These are phyloP conservation scores for Cyclospora cayetanensis DNA, from an alignment of 169 alveolate genomes.

Conservation along the genomic window DNA sequence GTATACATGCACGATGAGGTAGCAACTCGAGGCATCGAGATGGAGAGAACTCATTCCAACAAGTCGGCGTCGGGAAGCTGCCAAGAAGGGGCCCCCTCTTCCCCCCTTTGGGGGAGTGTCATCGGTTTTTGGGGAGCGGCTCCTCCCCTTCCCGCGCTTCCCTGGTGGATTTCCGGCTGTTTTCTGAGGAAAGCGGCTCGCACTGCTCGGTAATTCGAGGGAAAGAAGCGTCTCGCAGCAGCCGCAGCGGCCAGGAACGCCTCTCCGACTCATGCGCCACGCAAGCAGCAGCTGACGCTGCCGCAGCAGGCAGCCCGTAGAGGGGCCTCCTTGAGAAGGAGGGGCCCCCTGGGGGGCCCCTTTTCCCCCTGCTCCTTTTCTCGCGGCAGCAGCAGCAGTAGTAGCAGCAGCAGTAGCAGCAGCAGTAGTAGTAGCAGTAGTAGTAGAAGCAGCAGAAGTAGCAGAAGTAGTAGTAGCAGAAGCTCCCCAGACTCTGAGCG, in stretches of 20 bases:
- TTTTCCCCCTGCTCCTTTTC: neutral
- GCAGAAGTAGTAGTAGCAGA: too few relatives aligned
- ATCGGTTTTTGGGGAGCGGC: too few relatives aligned
- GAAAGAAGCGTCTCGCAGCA: slow-evolving; percentile 58
- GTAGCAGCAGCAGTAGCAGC: too few relatives aligned
- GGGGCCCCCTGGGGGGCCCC: neutral
- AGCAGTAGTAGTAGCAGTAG: too few relatives aligned
- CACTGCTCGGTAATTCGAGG: too few relatives aligned
- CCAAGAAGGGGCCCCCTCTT: neutral
- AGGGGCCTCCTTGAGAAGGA: neutral
- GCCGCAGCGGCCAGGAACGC: slow-evolving; percentile 61
- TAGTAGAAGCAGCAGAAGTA: too few relatives aligned
- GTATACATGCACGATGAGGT: slow-evolving; percentile 37
- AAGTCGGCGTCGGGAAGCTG: neutral
- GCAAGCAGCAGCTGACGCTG: slow-evolving; percentile 53
- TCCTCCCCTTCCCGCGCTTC: too few relatives aligned
- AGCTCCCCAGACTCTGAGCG: slow-evolving; percentile 3
- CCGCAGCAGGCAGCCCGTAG: slow-evolving; percentile 35
- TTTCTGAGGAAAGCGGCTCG: too few relatives aligned
- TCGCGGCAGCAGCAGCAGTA: too few relatives aligned
- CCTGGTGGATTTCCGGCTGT: too few relatives aligned
- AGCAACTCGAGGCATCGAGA: slow-evolving; percentile 56
- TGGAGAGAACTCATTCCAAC: neutral
- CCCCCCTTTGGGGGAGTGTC: too few relatives aligned
- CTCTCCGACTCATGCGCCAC: slow-evolving; percentile 56